Percentiles rank a stretch among this genome's conserved stretches.
These are phyloP conservation scores for Apodospora peruviana DNA, from an alignment of 495 filamentous ascomycete genomes.

Conservation along the genomic window DNA sequence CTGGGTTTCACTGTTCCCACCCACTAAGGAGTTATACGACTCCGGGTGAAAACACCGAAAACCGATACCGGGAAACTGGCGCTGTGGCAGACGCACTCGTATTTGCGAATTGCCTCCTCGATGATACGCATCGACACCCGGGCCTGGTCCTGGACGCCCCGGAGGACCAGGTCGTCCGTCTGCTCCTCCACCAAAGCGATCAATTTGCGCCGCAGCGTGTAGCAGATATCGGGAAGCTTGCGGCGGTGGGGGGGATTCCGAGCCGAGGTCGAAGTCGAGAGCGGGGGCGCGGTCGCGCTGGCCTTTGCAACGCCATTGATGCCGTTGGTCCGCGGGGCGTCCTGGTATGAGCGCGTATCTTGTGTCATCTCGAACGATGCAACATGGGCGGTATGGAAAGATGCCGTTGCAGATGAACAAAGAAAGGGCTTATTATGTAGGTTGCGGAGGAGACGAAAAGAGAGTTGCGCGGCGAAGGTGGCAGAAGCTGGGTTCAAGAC, in stretches of 20 bases:
- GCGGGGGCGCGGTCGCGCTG: not conserved
- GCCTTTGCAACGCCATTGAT: not conserved
- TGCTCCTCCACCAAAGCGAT: conserved; percentile 59
- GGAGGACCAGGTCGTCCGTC: conserved; percentile 51
- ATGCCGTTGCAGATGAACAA: not conserved
- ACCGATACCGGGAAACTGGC: conserved; percentile 2
- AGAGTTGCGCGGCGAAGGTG: not conserved
- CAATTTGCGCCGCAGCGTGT: conserved; percentile 55
- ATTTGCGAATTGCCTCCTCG: conserved; percentile 61
- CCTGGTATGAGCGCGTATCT: conserved; percentile 8
- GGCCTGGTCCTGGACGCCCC: conserved; percentile 66
- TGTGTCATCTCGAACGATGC: conserved; percentile 12
- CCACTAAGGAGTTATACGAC: no score
- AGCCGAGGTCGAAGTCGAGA: conserved; percentile 1
- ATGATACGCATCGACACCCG: conserved; percentile 65
- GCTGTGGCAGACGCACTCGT: conserved; percentile 46
- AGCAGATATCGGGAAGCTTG: conserved; percentile 23
- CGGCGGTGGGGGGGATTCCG: conserved; percentile 1
- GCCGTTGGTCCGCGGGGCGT: conserved; percentile 11
- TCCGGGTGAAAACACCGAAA: no score
- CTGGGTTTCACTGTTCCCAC: no score
- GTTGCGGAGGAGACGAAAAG: not conserved
- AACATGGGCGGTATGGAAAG: not conserved
- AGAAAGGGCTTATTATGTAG: no score
- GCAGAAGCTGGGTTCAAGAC: not conserved